Percentiles rank a stretch among this genome's conserved stretches.
These are phyloP conservation scores for Exserohilum turcica DNA, from an alignment of 2,329 filamentous ascomycete species.

Conservation along the genomic window DNA sequence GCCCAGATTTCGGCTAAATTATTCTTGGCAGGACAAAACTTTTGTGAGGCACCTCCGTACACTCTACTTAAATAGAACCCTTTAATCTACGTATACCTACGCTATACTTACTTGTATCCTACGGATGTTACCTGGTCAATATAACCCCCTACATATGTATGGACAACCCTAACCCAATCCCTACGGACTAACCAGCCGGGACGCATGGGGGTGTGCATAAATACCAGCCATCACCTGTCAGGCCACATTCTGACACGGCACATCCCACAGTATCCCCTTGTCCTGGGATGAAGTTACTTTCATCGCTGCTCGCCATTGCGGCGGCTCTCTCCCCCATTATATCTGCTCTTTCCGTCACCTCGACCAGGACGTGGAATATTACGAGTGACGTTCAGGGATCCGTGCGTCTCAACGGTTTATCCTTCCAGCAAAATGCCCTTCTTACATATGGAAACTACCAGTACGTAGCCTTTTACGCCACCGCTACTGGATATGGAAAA, in stretches of 20 bases:
- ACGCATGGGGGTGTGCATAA: not conserved
- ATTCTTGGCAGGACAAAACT: too few relatives aligned
- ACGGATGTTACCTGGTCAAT: too few relatives aligned
- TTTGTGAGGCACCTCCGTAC: too few relatives aligned
- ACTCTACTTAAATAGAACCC: too few relatives aligned
- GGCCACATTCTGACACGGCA: not conserved
- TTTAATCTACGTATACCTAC: too few relatives aligned
- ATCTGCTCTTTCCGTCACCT: conserved; percentile 33
- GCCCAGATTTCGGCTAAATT: too few relatives aligned
- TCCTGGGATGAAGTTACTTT: conserved; percentile 23
- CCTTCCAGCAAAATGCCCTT: conserved; percentile 58
- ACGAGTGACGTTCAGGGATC: conserved; percentile 43
- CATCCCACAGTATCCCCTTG: not conserved
- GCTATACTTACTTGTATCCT: too few relatives aligned
- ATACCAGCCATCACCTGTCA: not conserved
- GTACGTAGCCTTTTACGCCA: conserved; percentile 56
- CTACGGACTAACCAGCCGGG: too few relatives aligned
- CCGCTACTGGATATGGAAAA: conserved; percentile 38
- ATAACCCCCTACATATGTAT: too few relatives aligned
- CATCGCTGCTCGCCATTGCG: conserved; percentile 12
- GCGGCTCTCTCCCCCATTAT: conserved; percentile 19
- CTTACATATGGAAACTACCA: conserved; percentile 57
- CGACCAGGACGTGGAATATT: conserved; percentile 38
- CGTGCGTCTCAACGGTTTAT: conserved; percentile 53
- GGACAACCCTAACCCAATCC: too few relatives aligned